Conservation (phyloP, 345 rosid genomes). For the Eucalyptus melliodora region DNA sequence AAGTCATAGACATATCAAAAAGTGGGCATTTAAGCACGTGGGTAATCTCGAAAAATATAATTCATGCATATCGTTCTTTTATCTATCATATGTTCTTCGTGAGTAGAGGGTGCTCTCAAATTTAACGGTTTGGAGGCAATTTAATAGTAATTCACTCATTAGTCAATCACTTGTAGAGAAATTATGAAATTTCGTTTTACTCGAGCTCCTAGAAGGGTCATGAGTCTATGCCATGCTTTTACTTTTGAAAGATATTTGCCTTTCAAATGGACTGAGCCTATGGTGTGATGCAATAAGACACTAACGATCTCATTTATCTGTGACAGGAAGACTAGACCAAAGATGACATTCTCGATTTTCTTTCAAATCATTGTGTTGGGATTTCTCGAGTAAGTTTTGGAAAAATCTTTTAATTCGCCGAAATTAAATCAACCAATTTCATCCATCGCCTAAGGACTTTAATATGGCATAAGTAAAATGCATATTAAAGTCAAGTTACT, state of each 20-base stretch:
- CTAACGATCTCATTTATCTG: neutral
- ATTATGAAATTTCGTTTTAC: neutral
- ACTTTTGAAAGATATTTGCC: neutral
- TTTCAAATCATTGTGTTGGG: constrained; percentile 49
- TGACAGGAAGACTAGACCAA: constrained; percentile 65
- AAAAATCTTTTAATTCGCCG: neutral
- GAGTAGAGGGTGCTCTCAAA: neutral
- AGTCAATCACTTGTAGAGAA: neutral
- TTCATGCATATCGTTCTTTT: neutral
- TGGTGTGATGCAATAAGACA: neutral
- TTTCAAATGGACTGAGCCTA: neutral
- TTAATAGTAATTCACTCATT: neutral
- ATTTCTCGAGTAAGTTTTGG: constrained; percentile 43
- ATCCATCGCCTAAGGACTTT: neutral
- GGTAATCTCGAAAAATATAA: neutral
- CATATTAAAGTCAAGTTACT: neutral
- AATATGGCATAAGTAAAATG: neutral
- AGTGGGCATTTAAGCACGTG: neutral
- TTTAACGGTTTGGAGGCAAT: neutral
- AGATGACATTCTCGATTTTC: constrained; percentile 55
- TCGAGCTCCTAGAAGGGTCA: neutral
- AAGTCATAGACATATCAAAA: neutral
- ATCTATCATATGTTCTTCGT: neutral
- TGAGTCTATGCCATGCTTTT: neutral
- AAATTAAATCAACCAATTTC: neutral